Base-by-base conservation (phyloP, 2,329 filamentous ascomycete genomes). In the Diaporthe velutina region DNA sequence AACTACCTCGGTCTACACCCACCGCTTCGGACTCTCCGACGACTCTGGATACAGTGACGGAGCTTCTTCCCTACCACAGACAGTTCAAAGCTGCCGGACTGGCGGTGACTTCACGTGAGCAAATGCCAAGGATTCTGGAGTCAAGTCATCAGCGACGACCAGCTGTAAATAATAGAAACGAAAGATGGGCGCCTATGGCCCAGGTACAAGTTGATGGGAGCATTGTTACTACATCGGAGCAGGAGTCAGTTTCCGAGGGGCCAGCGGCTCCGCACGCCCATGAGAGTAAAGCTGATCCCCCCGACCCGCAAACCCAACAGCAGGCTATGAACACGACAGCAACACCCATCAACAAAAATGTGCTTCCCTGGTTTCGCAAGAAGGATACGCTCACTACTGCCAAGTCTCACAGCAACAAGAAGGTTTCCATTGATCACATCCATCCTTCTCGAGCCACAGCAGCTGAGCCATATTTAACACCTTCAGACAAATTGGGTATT, bases 11-110 rank as follows among this genome's bases (percentile, higher is more conserved):
- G 22, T 82, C 83, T 15, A 86, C 85, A 1, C 83, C 87, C 6
- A 86, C 85, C 8, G 66, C 82, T 75, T 80, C 84, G 1, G 82
- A 83, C 17, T 87, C 86, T 3, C 83, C 80, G n/a, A 77, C 80
- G 66, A 90, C 85, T 55, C 81, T 86, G 60, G 85, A 86, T 74
- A 91, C 90, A 2, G 83, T 91, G 25, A 84, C 86, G 35, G 88
- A 87, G 40, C 81, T 91, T 3, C 79, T 90, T 35, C 89, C 89
- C 2, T 91, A 88, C 78, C 86, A 85, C 61, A 82, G 85, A 5
- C 85, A 91, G 75, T 90, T 92, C 76, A 83, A 82, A 73, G 85
- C 85, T 73, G 89, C 88, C 71, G 89, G 89, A 1, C 83, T 92
- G 67, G 89, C 89, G 2, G 86, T 91, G 1, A 91, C 90, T 15